Base-by-base conservation (phyloP, 1,284 basidiomycete species). In the Peniophora sp. region DNA sequence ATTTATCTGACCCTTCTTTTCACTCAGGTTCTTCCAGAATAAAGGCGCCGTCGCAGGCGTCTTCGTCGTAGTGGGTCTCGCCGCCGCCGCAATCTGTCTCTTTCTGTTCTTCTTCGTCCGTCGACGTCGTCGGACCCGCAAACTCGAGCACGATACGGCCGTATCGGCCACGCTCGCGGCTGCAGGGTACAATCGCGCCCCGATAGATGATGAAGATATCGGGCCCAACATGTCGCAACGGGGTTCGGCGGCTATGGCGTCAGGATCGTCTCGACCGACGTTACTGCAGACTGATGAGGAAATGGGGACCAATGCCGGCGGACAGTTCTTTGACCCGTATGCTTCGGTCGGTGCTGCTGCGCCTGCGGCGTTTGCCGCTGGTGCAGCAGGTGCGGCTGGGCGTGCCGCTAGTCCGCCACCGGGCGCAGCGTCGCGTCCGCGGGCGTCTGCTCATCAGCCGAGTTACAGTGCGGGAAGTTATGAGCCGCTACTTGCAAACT, bases 31-130 rank as follows among this genome's bases (percentile, higher is more conserved):
- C 65, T 89, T 90, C 66, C 60, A 65, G 24, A 82, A 88, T 60
- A 84, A 81, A 35, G 85, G 85, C 20, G 87, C 86, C 12, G 87
- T 90, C 2, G 80, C 80, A 5, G 88, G 81, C 45, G 85, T 89
- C 20, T 90, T 89, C 59, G 74, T 86, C 36, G 77, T 89, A 27
- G 84, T 88, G 11, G 88, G 85, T 35, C 73, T 90, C 22, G 81
- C 85, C 11, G 76, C 73, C 3, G 80, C 83, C 1, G 79, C 85
- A 10, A 84, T 90, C 52, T 62, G 81, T 35, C 69, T 89, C 34
- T 88, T 81, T 72, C 68, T 86, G 50, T 65, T 87, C 58, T 88
- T 89, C 63, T 83, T 79, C 50, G 64, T 86, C 53, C 79, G 82
- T 20, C 75, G 83, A 39, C 75, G 83, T 52, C 75, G 83, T 43